Evolutionary conservation across 2,329 filamentous ascomycete genomes (phyloP), one percentile per base, ranked within the genome.

Genomic region (Fusarium lateritium): DNA sequence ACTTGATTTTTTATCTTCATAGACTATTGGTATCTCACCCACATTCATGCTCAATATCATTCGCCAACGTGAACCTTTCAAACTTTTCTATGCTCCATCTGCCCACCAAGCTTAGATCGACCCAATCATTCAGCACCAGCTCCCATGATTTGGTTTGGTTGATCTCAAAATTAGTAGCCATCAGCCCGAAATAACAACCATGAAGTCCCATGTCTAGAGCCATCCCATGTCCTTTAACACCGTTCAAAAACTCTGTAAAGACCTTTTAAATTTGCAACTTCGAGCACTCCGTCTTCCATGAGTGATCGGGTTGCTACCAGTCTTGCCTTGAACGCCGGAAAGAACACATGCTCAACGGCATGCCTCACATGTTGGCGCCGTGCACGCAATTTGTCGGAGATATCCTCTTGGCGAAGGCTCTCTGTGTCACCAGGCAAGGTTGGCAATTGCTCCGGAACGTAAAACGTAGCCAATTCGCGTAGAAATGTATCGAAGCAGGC

Each of bases 221-320:
- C 33, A 22, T 26, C 47, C 49, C 19, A 38, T 24, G 21, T 33
- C 54, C 36, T 47, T 87, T 79, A 98, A 79, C 96, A 98, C 56
- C 96, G 84, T 81, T 99, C 96, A 84, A 99, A 99, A 4, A 98
- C 94, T 45, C 93, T 85, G 79, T 99, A 99, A 60, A 99, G 77
- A 0, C 94, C 94, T 79, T 97, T 98, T 62, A 98, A 79, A 81
- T 97, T 94, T 3, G 96, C 95, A 49, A 97, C 89, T 79, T 99
- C 95, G 46, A 97, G 82, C 13, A 97, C 89, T 10, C 84, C 87
- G 1, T 89, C 92, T 51, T 90, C 88, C 80, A 97, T 88, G 73
- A 98, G 81, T 7, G 86, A 85, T 69, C 88, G 91, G 10, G 96
- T 98, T 21, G 93, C 94, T 57, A 98, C 89, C 46, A 99, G 80